A percentile compares a stretch with the other conserved stretches of the same genome.
Evolutionary conservation across 2,329 filamentous ascomycete genomes (phyloP).

Genomic region (Aspergillus luchuensis): DNA sequence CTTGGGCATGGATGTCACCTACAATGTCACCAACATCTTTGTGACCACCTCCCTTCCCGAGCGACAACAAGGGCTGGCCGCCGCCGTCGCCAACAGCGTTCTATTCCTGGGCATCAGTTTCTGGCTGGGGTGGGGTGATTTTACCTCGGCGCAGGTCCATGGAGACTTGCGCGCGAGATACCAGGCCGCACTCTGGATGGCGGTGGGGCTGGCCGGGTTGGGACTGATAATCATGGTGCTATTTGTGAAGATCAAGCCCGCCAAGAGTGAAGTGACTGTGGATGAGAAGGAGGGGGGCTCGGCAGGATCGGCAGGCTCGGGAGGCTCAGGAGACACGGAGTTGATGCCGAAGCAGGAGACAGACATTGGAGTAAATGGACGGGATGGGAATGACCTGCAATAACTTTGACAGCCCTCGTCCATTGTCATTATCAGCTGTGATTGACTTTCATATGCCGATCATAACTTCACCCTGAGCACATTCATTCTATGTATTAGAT

Average conservation of each 20-base stretch:
- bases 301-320: too few relatives aligned
- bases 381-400: too few relatives aligned
- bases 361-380: too few relatives aligned
- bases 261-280: constrained; percentile 59
- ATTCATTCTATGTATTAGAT: fast-evolving
- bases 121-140: constrained; percentile 70
- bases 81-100: constrained; percentile 70
- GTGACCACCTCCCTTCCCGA: constrained; percentile 71
- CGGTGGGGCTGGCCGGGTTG: constrained; percentile 57
- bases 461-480: too few relatives aligned
- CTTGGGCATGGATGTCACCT: constrained; percentile 73
- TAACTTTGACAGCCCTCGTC: too few relatives aligned
- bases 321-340: neutral
- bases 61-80: constrained; percentile 69
- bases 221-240: constrained; percentile 55
- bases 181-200: constrained; percentile 66
- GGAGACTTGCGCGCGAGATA: constrained; percentile 57
- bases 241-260: constrained; percentile 58
- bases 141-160: constrained; percentile 53
- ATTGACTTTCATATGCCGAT: too few relatives aligned
- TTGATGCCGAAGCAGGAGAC: neutral
- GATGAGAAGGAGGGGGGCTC: constrained; percentile 47
- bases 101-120: constrained; percentile 73
- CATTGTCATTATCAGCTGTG: too few relatives aligned
- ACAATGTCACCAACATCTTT: constrained; percentile 75